Conservation (phyloP, 1,284 basidiomycete genomes). For the Heterobasidion irregulare region DNA sequence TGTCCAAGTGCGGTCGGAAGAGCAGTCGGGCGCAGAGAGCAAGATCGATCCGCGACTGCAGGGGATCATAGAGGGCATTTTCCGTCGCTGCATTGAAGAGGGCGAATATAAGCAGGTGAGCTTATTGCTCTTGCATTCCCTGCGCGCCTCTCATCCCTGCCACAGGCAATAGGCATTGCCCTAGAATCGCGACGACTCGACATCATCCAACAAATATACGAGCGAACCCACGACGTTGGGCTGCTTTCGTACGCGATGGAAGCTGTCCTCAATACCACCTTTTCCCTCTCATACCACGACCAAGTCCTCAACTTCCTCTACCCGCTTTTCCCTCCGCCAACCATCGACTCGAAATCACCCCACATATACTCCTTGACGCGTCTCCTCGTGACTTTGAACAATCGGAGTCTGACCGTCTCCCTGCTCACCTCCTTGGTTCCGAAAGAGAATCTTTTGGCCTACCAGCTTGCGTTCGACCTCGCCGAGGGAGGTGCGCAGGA, state of each 20-base stretch:
- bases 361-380: slow-evolving; percentile 76
- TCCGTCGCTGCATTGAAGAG: slow-evolving; percentile 75
- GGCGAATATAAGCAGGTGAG: slow-evolving; percentile 84
- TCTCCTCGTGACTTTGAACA: slow-evolving; percentile 81
- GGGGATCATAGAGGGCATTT: slow-evolving; percentile 82
- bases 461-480: slow-evolving; percentile 91
- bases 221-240: slow-evolving; percentile 62
- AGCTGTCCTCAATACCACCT: slow-evolving; percentile 78
- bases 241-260: slow-evolving; percentile 88
- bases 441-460: slow-evolving; percentile 70
- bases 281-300: slow-evolving; percentile 75
- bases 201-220: slow-evolving; percentile 71
- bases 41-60: slow-evolving; percentile 75
- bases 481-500: slow-evolving; percentile 90
- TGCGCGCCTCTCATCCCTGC: slow-evolving; percentile 2
- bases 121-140: slow-evolving; percentile 2
- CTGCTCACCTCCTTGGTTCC: slow-evolving; percentile 67
- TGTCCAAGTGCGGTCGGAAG: slow-evolving; percentile 52
- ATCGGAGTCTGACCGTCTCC: slow-evolving; percentile 64
- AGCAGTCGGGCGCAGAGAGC: slow-evolving; percentile 33
- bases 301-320: slow-evolving; percentile 80
- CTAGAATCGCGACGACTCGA: slow-evolving; percentile 85
- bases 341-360: slow-evolving; percentile 60
- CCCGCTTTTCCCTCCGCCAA: slow-evolving; percentile 71
- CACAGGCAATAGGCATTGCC: slow-evolving; percentile 89